phyloP scores from a whole-genome alignment of 2,329 filamentous ascomycete species.

The Ascomycota sp. region DNA sequence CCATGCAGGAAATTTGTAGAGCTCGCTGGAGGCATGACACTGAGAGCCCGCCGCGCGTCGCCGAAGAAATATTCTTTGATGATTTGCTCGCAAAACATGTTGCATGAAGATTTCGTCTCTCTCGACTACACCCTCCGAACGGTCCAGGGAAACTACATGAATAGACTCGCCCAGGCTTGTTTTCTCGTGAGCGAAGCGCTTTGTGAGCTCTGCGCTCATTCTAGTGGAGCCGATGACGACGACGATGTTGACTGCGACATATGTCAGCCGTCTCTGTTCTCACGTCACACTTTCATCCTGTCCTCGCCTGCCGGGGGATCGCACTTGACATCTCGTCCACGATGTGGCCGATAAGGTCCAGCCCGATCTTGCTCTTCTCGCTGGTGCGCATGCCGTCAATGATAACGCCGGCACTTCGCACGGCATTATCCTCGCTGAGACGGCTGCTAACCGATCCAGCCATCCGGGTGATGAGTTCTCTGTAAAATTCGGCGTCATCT shows the following conservation, averaged over 20 bases:
- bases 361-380: conserved; percentile 41
- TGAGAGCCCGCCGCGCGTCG: conserved; percentile 52
- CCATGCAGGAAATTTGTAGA: no score
- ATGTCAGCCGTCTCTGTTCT: conserved; percentile 7
- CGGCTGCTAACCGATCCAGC: conserved; percentile 61
- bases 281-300: no score
- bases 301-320: neutral
- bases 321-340: conserved; percentile 32
- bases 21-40: conserved; percentile 13
- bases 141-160: conserved; percentile 57
- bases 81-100: conserved; percentile 47
- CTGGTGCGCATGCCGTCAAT: conserved; percentile 64
- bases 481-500: conserved; percentile 53
- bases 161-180: conserved; percentile 46
- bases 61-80: conserved; percentile 95
- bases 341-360: conserved; percentile 67
- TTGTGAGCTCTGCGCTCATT: conserved; percentile 53
- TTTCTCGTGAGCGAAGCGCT: conserved; percentile 38
- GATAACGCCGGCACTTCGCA: conserved; percentile 57
- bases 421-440: conserved; percentile 52
- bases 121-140: conserved; percentile 68
- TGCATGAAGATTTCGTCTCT: conserved; percentile 58
- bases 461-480: conserved; percentile 52
- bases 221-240: conserved; percentile 64
- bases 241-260: conserved; percentile 54